Conservation (phyloP, 164 flowering plant species). For the Annona squamosa region DNA sequence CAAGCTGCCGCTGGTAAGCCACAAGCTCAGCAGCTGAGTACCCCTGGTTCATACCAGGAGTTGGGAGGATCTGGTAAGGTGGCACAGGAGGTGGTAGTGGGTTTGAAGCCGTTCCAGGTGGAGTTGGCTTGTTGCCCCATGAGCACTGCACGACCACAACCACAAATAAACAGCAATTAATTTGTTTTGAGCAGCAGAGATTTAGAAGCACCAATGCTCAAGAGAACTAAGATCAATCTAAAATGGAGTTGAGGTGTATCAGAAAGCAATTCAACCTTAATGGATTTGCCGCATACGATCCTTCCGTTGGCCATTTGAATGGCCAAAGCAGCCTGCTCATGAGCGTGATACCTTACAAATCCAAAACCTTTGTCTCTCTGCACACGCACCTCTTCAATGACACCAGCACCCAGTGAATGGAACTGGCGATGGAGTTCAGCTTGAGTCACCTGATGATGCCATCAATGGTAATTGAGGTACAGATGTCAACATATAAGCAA, state of each 20-base stretch:
- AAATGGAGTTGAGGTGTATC: neutral
- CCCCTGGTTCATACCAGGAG: constrained; percentile 23
- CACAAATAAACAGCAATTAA: neutral
- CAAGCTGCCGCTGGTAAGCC: constrained; percentile 81
- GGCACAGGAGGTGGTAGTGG: constrained; percentile 93
- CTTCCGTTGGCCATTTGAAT: constrained; percentile 90
- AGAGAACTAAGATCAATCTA: neutral
- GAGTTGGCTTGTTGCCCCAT: constrained; percentile 99
- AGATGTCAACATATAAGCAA: neutral
- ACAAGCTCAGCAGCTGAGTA: constrained; percentile 59
- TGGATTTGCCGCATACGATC: constrained; percentile 62
- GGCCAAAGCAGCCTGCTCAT: constrained; percentile 90
- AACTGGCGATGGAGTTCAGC: constrained; percentile 93
- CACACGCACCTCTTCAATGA: constrained; percentile 90
- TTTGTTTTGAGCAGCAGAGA: neutral
- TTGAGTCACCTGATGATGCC: constrained; percentile 64
- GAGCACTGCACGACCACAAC: constrained; percentile 55
- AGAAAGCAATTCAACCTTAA: constrained; percentile 46
- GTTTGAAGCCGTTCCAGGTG: constrained; percentile 82
- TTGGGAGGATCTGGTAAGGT: constrained; percentile 40
- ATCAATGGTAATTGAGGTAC: neutral
- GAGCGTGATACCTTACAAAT: constrained; percentile 85
- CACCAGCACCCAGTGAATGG: constrained; percentile 85
- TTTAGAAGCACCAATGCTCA: neutral
- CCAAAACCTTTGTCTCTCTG: constrained; percentile 99